Evolutionary conservation across 371 early-diverging fungal species (phyloP).

Genomic region (Funneliformis caledonium): DNA sequence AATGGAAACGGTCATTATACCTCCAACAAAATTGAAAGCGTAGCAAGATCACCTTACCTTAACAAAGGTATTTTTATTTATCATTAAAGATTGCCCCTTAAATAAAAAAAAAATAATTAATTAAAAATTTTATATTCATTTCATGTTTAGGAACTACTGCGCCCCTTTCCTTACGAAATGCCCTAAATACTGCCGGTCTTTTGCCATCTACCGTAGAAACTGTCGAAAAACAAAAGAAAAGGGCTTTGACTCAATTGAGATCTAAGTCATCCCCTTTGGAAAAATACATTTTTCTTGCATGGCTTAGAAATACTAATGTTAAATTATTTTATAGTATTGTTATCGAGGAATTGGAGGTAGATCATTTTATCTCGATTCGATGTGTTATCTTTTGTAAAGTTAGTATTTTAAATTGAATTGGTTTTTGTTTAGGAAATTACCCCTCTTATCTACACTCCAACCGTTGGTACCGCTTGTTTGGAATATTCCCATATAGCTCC

Average conservation of each 20-base stretch:
- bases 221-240: slow-evolving; percentile 69
- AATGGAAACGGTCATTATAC: background rate
- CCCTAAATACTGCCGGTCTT: slow-evolving; percentile 69
- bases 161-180: slow-evolving; percentile 54
- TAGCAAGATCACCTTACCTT: slow-evolving; percentile 27
- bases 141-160: slow-evolving; percentile 58
- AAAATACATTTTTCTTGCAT: slow-evolving; percentile 82
- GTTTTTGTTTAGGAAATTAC: slow-evolving; percentile 62
- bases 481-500: slow-evolving; percentile 88
- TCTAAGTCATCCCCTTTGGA: slow-evolving; percentile 68
- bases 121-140: background rate
- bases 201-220: slow-evolving; percentile 73
- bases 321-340: slow-evolving; percentile 82
- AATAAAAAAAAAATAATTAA: background rate
- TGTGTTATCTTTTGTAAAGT: slow-evolving; percentile 7
- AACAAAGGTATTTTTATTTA: slow-evolving; percentile 16
- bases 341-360: slow-evolving; percentile 73
- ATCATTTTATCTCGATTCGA: slow-evolving; percentile 18
- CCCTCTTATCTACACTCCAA: slow-evolving; percentile 90
- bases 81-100: too few species aligned
- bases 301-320: slow-evolving; percentile 76
- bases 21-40: background rate
- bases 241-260: slow-evolving; percentile 72
- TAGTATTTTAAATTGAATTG: background rate
- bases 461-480: slow-evolving; percentile 88